Percentiles rank a stretch among this genome's conserved stretches.
Conservation (phyloP, 331 rosid genomes). For the Rhamnella rubrinervis region DNA sequence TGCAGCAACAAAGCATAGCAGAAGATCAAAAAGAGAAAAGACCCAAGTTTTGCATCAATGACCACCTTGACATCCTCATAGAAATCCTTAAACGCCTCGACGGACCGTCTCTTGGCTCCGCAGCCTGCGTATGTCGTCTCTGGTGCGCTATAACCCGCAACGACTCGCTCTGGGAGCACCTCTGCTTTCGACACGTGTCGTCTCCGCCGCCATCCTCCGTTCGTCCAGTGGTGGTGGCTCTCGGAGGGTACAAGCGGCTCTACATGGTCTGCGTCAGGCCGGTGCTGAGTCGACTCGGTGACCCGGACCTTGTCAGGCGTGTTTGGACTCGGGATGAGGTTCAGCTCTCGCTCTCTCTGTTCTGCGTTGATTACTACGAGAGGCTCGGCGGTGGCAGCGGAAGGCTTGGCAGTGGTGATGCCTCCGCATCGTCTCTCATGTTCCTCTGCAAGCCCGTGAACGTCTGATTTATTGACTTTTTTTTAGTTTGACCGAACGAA, state of each 20-base stretch:
- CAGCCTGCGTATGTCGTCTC: constrained; percentile 87
- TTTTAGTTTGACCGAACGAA: neutral
- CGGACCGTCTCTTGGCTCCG: constrained; percentile 78
- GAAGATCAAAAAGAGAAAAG: constrained; percentile 26
- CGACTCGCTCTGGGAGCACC: constrained; percentile 93
- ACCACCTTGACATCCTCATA: constrained; percentile 77
- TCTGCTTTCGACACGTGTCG: constrained; percentile 77
- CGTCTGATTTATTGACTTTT: constrained; percentile 42
- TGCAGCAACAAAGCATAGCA: constrained; percentile 18
- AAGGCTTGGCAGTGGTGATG: constrained; percentile 33
- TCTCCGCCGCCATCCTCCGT: constrained; percentile 50
- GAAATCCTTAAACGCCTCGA: constrained; percentile 88
- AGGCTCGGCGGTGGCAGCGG: constrained; percentile 34
- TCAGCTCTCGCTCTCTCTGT: constrained; percentile 84
- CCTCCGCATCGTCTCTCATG: constrained; percentile 86
- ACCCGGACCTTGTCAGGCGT: constrained; percentile 48
- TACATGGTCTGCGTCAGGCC: constrained; percentile 82
- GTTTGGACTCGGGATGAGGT: constrained; percentile 71
- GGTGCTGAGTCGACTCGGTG: constrained; percentile 86
- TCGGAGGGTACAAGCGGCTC: constrained; percentile 88
- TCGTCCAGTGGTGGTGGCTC: constrained; percentile 60
- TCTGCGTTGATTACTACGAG: constrained; percentile 86
- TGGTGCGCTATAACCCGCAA: constrained; percentile 65
- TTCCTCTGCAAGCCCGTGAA: constrained; percentile 88
- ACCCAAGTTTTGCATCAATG: constrained; percentile 64